Evolutionary conservation across 2,329 filamentous ascomycete species (phyloP), one percentile per base, ranked within the genome.

Genomic region (Zymoseptoria passerinii): DNA sequence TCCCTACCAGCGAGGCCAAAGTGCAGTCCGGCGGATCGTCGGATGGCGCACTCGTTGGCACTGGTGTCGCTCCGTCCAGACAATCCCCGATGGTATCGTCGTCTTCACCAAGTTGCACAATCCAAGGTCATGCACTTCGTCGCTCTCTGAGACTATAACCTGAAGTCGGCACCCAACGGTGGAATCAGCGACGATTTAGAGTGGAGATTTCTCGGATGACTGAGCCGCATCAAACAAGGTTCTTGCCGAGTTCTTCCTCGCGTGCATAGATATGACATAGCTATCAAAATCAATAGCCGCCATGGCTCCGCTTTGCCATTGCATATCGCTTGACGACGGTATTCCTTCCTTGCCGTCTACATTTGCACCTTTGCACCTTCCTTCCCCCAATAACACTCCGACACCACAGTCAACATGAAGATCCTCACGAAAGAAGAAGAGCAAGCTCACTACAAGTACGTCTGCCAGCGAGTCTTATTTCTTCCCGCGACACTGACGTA

Each of bases 341-440:
- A 27, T 44, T 44, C 35, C 35, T 44, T 44, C 35, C 16, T 40
- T 40, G 10, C 8, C 35, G 10, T 16, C 35, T 40, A 13, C 35
- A 40, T 13, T 13, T 16, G 16, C 35, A 1, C 9, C 10, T 10
- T 40, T 16, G 35, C 13, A 7, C 16, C 23, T 55, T 52, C 28
- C 23, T 8, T 40, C 27, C 35, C 29, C 28, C 28, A 53, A 20
- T 18, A 10, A 4, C 48, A 28, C 35, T 19, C 52, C 60, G 9
- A 8, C 49, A 20, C 20, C 28, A 28, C 75, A 80, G 54, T 23
- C 57, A 68, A 53, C 63, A 99, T 97, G 94, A 97, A 96, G 87
- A 80, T 97, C 72, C 82, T 97, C 73, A 95, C 89, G 68, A 90
- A 92, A 74, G 90, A 96, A 83, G 90, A 96, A 78, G 92, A 96